Evolutionary conservation across 345 rosid species (phyloP), one percentile per base, ranked within the genome.

Genomic region (Kandelia obovata): DNA sequence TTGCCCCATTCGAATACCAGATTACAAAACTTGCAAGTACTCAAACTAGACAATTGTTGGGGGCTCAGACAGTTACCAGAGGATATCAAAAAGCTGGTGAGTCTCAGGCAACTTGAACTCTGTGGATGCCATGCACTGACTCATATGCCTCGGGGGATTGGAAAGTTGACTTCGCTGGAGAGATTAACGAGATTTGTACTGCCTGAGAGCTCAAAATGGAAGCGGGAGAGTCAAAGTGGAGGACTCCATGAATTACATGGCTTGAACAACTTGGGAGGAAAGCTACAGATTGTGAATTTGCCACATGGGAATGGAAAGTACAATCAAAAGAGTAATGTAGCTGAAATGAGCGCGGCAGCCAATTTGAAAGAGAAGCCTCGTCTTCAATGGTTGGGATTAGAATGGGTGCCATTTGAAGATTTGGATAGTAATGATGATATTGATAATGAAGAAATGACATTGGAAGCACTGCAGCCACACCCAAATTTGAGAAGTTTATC

Each of bases 61-160:
- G 37, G 37, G 9, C 37, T 68, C 0, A 4, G 63, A 43, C 32
- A 65, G 43, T 52, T 74, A 34, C 84, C 81, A 0, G 52, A 17
- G 8, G 70, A 32, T 10, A 51, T 71, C 2, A 51, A 62, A 4
- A 65, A 57, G 59, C 7, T 81, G 31, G 19, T n/a, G 1, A 68
- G 28, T 17, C 70, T 80, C 5, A 51, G 65, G 8, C 30, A 43
- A 16, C 64, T 82, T 0, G 28, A 1, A 11, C 53, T 64, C 17
- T 8, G 0, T 16, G 49, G n/a, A 6, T 71, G 77, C 65, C 5
- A 2, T 9, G 25, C 26, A 0, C 49, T 75, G 58, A 49, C 60
- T 20, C 57, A 61, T 53, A 59, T 79, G 79, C 80, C 80, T 8
- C 37, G 27, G 28, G 74, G 77, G 37, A 46, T 75, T 1, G 77